phyloP scores from a whole-genome alignment of 208 protist genomes.

The Acanthamoeba quina region DNA sequence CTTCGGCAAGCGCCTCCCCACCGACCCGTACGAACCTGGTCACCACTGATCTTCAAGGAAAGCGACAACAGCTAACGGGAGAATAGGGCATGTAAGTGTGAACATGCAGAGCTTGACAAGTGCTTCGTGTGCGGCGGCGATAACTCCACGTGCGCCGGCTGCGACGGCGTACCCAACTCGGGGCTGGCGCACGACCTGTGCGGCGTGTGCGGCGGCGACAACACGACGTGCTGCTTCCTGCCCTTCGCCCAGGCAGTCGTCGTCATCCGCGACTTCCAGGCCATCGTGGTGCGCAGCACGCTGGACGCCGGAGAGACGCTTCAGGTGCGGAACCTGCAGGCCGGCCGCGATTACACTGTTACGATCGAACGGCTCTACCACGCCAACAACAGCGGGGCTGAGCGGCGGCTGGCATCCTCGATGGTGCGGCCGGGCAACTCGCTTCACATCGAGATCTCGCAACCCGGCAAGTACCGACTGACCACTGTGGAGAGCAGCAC shows the following conservation, averaged over 20 bases:
- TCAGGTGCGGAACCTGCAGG: background rate
- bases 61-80: no score
- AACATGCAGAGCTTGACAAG: background rate
- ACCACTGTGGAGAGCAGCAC: background rate
- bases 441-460: background rate
- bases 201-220: constrained; percentile 39
- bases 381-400: background rate
- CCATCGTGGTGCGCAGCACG: background rate
- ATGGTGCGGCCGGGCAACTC: background rate
- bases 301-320: background rate
- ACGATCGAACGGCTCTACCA: background rate
- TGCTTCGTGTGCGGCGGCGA: constrained; percentile 6
- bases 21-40: background rate
- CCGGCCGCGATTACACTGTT: background rate
- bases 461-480: background rate
- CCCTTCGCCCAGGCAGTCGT: background rate
- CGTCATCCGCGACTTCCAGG: background rate
- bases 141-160: background rate
- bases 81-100: background rate
- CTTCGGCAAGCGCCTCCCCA: background rate
- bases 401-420: background rate
- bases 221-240: constrained; percentile 18
- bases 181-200: background rate
- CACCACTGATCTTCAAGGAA: no score
- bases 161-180: background rate